Base-by-base conservation (phyloP, 1,284 basidiomycete genomes). In the Clitocybe nebularis region DNA sequence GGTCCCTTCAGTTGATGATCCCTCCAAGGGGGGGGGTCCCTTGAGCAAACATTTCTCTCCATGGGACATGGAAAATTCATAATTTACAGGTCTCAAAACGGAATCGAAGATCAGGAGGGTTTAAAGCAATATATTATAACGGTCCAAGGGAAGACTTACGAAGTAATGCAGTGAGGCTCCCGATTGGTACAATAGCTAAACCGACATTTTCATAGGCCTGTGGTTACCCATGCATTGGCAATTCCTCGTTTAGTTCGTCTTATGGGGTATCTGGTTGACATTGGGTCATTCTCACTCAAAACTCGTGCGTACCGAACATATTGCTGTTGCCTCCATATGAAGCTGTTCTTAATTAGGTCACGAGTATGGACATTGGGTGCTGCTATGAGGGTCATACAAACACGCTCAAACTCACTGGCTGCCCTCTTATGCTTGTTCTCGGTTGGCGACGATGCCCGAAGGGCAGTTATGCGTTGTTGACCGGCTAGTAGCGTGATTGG, bases 361-460 rank as follows among this genome's bases (percentile, higher is more conserved):
- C 74, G 2, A 66, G 81, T 35, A 59, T 78, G n/a, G 67, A 69
- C 41, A 56, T 67, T 21, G 67, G 62, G 11, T 75, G 72, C 50
- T 76, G 73, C 51, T 74, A 75, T 77, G 47, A 55, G 72, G 59
- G n/a, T n/a, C n/a, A n/a, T n/a, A n/a, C n/a, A n/a, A n/a, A n/a
- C n/a, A n/a, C n/a, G n/a, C n/a, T n/a, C n/a, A n/a, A n/a, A n/a
- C n/a, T n/a, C n/a, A n/a, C n/a, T n/a, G n/a, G n/a, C n/a, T n/a
- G n/a, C n/a, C n/a, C n/a, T n/a, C n/a, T n/a, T n/a, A n/a, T n/a
- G n/a, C n/a, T n/a, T n/a, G n/a, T n/a, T n/a, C n/a, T n/a, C 8
- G 61, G 60, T 63, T 41, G 59, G 61, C 11, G 58, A 51, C 35
- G 61, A 60, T 38, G 20, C 51, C 2, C 48, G 58, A 6, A 61